Conservation (phyloP, 495 filamentous ascomycete species). For the Neurospora sp. region DNA sequence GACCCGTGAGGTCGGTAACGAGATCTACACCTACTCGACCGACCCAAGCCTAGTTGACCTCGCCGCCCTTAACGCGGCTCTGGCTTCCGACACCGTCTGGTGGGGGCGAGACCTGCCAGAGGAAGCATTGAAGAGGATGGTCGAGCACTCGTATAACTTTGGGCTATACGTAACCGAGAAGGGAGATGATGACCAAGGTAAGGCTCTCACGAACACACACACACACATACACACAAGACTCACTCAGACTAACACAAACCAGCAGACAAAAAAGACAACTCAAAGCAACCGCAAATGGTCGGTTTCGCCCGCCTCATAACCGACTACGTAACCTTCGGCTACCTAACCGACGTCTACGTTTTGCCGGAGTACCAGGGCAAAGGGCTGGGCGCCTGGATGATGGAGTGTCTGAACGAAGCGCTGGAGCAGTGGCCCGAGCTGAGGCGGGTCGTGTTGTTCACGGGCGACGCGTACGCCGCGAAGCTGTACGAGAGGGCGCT, state of each 20-base stretch:
- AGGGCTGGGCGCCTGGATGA: conserved; percentile 56
- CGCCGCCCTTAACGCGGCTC: conserved; percentile 38
- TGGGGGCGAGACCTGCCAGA: conserved; percentile 39
- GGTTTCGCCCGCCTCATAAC: conserved; percentile 57
- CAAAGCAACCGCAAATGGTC: conserved; percentile 23
- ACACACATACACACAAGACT: neutral
- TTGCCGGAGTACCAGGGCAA: conserved; percentile 41
- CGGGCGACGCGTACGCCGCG: conserved; percentile 23
- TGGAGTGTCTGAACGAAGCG: conserved; percentile 46
- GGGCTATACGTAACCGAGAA: conserved; percentile 37
- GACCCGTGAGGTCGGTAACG: conserved; percentile 7
- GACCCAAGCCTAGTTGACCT: conserved; percentile 38
- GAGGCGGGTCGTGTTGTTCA: conserved; percentile 44
- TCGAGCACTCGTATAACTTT: conserved; percentile 45
- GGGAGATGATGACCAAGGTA: conserved; percentile 8
- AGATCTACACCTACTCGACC: conserved; percentile 40
- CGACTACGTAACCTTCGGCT: conserved; percentile 54
- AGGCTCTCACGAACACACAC: neutral
- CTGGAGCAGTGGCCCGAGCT: conserved; percentile 46
- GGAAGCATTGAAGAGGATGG: conserved; percentile 29
- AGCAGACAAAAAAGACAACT: too few species aligned
- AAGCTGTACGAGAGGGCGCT: conserved; percentile 39
- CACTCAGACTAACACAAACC: neutral
- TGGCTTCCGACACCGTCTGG: conserved; percentile 43
- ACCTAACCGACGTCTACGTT: conserved; percentile 61